Conservation (phyloP, 768 basidiomycete genomes). For the Mycena olivaceomarginata region DNA sequence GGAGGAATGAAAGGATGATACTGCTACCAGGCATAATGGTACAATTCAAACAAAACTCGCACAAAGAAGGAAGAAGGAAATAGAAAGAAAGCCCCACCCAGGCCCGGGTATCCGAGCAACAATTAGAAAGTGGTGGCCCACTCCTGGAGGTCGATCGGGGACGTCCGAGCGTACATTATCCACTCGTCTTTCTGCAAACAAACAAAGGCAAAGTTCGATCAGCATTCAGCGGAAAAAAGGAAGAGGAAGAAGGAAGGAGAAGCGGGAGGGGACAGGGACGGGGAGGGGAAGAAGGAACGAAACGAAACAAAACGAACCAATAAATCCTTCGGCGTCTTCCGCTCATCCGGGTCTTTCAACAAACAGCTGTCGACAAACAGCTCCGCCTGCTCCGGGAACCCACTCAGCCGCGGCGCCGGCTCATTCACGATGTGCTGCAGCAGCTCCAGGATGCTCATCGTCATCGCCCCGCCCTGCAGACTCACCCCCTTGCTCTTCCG, state of each 20-base stretch:
- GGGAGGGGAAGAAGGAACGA: neutral
- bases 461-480: constrained; percentile 95
- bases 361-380: constrained; percentile 93
- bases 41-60: constrained; percentile 5
- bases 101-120: neutral
- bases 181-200: constrained; percentile 38
- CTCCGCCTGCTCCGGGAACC: constrained; percentile 83
- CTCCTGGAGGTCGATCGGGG: constrained; percentile 37
- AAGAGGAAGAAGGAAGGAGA: no score
- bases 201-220: neutral
- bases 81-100: neutral
- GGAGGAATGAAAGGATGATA: no score
- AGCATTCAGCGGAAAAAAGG: constrained; percentile 50
- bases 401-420: constrained; percentile 91
- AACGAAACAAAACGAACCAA: constrained; percentile 68
- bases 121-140: constrained; percentile 43
- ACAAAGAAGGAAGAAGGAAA: no score
- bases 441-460: constrained; percentile 98
- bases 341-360: constrained; percentile 89
- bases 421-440: constrained; percentile 99
- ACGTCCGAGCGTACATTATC: constrained; percentile 36
- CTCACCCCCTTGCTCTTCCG: constrained; percentile 95
- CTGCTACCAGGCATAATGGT: constrained; percentile 25
- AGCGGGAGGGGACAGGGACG: no score
- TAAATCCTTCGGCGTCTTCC: constrained; percentile 93